Conservation (phyloP, 139 green algal species). For the Pleodorina starrii region DNA sequence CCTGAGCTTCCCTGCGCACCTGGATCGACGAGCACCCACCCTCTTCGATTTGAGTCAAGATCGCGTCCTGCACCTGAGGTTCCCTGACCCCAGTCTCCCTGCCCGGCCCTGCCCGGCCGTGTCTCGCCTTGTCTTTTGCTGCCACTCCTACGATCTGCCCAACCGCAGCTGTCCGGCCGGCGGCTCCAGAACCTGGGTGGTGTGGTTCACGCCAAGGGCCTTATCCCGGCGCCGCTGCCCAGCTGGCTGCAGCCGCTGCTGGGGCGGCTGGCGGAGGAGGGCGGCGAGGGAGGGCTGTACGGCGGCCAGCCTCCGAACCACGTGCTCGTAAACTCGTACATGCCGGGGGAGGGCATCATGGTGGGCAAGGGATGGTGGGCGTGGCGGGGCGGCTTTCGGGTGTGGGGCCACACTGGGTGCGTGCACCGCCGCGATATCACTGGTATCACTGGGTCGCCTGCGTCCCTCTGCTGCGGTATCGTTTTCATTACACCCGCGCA, state of each 20-base stretch:
- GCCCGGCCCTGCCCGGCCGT: no score
- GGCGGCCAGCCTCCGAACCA: conserved; percentile 69
- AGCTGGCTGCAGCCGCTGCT: conserved; percentile 67
- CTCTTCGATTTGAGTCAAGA: not conserved
- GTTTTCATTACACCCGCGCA: no score
- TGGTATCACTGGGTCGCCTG: no score
- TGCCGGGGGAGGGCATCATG: conserved; percentile 79
- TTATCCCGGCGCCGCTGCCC: conserved; percentile 72
- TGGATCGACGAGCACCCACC: not conserved
- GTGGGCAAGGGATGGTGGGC: conserved; percentile 41
- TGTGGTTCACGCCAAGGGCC: conserved; percentile 71
- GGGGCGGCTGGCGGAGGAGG: conserved; percentile 48
- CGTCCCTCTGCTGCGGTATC: no score
- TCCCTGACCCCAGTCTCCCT: no score
- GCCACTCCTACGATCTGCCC: not conserved
- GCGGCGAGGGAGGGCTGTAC: conserved; percentile 37
- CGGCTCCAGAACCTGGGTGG: conserved; percentile 77
- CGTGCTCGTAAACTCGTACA: conserved; percentile 81
- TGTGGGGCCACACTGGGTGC: no score
- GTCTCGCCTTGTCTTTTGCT: no score
- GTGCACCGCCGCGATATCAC: no score
- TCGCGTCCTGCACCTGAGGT: not conserved
- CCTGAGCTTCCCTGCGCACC: not conserved
- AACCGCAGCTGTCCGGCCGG: conserved; percentile 72
- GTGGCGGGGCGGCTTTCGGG: no score